phyloP scores from a whole-genome alignment of 2,329 filamentous ascomycete genomes.

The Xylaria sp. region DNA sequence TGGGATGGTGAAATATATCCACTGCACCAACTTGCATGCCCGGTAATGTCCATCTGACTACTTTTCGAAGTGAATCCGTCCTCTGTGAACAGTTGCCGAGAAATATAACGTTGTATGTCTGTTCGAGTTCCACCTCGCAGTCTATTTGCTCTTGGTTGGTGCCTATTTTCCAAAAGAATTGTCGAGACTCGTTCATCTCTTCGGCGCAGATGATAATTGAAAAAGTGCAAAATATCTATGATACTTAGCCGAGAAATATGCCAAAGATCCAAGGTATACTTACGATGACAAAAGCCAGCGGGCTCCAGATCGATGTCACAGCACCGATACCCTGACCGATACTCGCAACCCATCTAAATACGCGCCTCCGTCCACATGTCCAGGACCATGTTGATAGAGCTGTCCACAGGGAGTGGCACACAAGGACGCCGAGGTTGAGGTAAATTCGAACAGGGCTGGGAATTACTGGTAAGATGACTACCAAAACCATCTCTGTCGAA shows the following conservation, averaged over 20 bases:
- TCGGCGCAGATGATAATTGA: constrained; percentile 11
- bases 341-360: constrained; percentile 15
- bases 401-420: constrained; percentile 27
- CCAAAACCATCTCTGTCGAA: background rate
- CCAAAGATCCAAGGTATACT: background rate
- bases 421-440: constrained; percentile 14
- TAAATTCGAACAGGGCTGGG: background rate
- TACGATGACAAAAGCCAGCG: constrained; percentile 23
- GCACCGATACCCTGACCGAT: constrained; percentile 15
- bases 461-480: constrained; percentile 10
- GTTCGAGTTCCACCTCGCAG: background rate
- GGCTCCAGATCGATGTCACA: constrained; percentile 15
- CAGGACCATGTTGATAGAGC: constrained; percentile 13
- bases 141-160: background rate
- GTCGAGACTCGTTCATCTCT: constrained; percentile 14
- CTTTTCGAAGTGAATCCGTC: background rate
- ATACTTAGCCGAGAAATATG: background rate
- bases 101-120: constrained; percentile 24
- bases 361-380: background rate
- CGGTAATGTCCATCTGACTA: background rate
- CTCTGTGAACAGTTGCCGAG: constrained; percentile 20
- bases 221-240: constrained; percentile 18
- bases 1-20: constrained; percentile 9
- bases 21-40: constrained; percentile 3
- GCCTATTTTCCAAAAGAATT: constrained; percentile 2